A percentile compares a stretch with the other conserved stretches of the same genome.
phyloP scores from a whole-genome alignment of 768 basidiomycete species.

The Hirschioporus abietinus region DNA sequence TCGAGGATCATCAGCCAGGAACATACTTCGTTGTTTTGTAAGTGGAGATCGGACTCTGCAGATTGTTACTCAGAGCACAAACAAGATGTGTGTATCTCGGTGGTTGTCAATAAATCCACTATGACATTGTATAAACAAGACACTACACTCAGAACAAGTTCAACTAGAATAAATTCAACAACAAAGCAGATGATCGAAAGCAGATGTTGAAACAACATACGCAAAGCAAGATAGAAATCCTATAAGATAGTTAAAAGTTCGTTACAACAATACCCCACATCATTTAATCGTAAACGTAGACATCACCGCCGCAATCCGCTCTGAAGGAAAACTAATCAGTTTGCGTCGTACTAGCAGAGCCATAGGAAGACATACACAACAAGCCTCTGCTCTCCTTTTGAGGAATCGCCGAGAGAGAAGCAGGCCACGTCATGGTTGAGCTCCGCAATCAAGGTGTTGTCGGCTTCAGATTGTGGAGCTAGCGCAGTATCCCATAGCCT shows the following conservation, averaged over 20 bases:
- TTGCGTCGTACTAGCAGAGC: neutral
- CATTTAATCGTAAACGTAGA: slow-evolving; percentile 38
- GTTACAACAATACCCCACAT: neutral
- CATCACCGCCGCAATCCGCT: slow-evolving; percentile 44
- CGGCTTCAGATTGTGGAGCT: slow-evolving; percentile 30
- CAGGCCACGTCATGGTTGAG: slow-evolving; percentile 50
- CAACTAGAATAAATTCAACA: neutral
- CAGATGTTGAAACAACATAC: neutral
- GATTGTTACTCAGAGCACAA: too few relatives aligned
- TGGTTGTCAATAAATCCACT: too few relatives aligned
- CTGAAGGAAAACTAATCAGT: slow-evolving; percentile 21
- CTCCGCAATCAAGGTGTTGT: slow-evolving; percentile 48
- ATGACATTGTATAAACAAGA: neutral
- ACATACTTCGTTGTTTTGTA: too few relatives aligned
- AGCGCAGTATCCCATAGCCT: slow-evolving; percentile 57
- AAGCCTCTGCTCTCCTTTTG: slow-evolving; percentile 46
- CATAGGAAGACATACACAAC: slow-evolving; percentile 45
- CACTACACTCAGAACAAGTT: neutral
- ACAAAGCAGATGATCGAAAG: neutral
- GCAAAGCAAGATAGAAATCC: neutral
- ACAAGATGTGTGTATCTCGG: too few relatives aligned
- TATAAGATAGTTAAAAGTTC: neutral
- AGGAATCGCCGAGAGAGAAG: slow-evolving; percentile 55
- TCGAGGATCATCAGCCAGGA: too few relatives aligned
- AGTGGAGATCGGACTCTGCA: too few relatives aligned